A percentile compares a stretch with the other conserved stretches of the same genome.
Conservation (phyloP, 805 yeast genomes). For the Myxozyma mucilagina region DNA sequence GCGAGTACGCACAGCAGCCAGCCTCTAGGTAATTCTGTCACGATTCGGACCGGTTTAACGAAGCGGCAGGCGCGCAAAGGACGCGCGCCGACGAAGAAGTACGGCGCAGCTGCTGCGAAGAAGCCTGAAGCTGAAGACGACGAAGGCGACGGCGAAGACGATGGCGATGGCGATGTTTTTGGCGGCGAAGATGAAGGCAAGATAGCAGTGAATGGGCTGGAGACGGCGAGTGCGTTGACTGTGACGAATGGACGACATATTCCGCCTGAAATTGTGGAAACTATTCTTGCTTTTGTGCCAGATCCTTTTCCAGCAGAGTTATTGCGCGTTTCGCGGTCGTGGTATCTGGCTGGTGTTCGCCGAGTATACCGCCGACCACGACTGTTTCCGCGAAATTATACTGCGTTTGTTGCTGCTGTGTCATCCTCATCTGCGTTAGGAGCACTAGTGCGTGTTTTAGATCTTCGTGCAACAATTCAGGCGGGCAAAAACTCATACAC, state of each 20-base stretch:
- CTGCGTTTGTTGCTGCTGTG: conserved; percentile 62
- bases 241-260: conserved; percentile 69
- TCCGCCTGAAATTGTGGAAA: conserved; percentile 72
- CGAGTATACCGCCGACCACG: conserved; percentile 63
- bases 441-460: conserved; percentile 60
- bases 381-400: conserved; percentile 67
- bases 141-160: conserved; percentile 36
- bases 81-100: conserved; percentile 33
- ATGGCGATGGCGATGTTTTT: conserved; percentile 47
- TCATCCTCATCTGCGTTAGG: conserved; percentile 52
- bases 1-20: background rate
- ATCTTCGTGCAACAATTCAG: conserved; percentile 79
- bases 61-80: conserved; percentile 35
- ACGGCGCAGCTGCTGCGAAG: conserved; percentile 17
- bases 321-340: conserved; percentile 52
- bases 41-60: conserved; percentile 31
- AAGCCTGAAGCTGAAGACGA: conserved; percentile 7
- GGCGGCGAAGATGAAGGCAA: too few relatives aligned
- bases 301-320: conserved; percentile 45
- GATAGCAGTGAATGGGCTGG: too few relatives aligned
- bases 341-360: conserved; percentile 64
- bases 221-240: background rate
- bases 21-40: conserved; percentile 14
- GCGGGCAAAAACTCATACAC: conserved; percentile 89
- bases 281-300: conserved; percentile 77